Percentiles rank a stretch among this genome's conserved stretches.
Evolutionary conservation across 805 yeast genomes (phyloP).

Genomic region (Tetrapisispora taiwanensis): DNA sequence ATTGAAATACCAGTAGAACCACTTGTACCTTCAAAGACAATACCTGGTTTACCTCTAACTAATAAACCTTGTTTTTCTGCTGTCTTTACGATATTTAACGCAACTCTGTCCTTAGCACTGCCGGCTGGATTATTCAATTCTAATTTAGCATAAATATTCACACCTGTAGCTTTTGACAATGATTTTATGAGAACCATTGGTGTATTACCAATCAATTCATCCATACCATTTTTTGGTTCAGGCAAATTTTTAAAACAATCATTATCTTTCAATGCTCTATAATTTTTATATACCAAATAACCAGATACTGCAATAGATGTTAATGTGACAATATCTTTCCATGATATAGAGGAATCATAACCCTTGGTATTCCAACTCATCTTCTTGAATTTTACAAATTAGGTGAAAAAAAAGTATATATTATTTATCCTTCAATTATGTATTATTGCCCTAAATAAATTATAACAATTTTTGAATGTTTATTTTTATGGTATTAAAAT

Average conservation of each 20-base stretch:
- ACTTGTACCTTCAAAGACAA: constrained; percentile 86
- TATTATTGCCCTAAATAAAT: too few relatives aligned
- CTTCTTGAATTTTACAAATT: too few relatives aligned
- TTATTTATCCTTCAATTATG: too few relatives aligned
- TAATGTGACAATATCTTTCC: constrained; percentile 8
- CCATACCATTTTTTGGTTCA: constrained; percentile 41
- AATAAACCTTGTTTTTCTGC: constrained; percentile 54
- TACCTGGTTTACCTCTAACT: constrained; percentile 46
- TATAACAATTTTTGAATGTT: too few relatives aligned
- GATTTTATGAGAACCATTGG: constrained; percentile 70
- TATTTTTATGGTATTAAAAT: too few relatives aligned
- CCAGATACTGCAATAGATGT: constrained; percentile 6
- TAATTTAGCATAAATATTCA: constrained; percentile 76
- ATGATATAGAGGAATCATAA: constrained; percentile 1
- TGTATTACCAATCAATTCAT: constrained; percentile 81
- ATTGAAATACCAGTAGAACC: constrained; percentile 95
- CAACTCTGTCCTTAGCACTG: constrained; percentile 91
- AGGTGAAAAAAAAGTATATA: too few relatives aligned
- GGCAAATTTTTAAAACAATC: background rate
- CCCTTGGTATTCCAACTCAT: constrained; percentile 4
- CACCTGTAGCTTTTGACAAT: constrained; percentile 61
- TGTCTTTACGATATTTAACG: constrained; percentile 65
- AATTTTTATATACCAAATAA: background rate
- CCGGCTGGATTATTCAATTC: constrained; percentile 90
- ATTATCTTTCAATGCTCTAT: background rate